Base-by-base conservation (phyloP, 2,329 filamentous ascomycete species). In the Exophiala viscosa region DNA sequence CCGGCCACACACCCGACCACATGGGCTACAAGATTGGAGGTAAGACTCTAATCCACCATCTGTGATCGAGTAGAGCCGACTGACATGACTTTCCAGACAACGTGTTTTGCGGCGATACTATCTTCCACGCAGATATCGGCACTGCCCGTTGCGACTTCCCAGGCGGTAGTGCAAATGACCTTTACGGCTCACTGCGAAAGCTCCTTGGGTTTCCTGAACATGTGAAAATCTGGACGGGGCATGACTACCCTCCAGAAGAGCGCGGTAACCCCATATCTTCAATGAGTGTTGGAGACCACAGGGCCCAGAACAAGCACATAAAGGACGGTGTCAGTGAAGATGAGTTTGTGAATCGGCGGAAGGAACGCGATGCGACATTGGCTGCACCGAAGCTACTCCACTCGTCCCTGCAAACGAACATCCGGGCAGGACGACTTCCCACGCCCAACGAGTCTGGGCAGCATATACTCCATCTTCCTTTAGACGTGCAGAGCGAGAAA, bases 1-100 rank as follows among this genome's bases (percentile, higher is more conserved):
- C 81, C 0, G 82, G 81, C 0, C 80, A 85, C 57, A 84, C 81
- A 0, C 79, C 81, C 0, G 82, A 85, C 57, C 80, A 84, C 49
- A 60, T 82, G 11, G 82, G 81, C 0, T 86, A 85, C 55, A 65
- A 68, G 32, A 75, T 84, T 45, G 79, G 77, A 40, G 45, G 66
- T 65, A 59, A 47, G 57, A 14, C 15, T 32, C 5, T n/a, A 3
- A 39, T n/a, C 9, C 10, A 4, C 2, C 14, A 10, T 10, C 17
- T 39, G 10, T 3, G 10, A 8, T 9, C 3, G 5, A 7, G n/a
- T 20, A 32, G 39, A 23, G 32, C 20, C 17, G 39, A n/a, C 39
- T 41, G 3, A 32, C 4, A 13, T 10, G 5, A 15, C 2, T 1
- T 40, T 73, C 0, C 70, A 81, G 67, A 66, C 13, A 67, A 69